Evolutionary conservation across 1,139 yeast species (phyloP), one percentile per base, ranked within the genome.

Genomic region (Taphrina flavorubra): DNA sequence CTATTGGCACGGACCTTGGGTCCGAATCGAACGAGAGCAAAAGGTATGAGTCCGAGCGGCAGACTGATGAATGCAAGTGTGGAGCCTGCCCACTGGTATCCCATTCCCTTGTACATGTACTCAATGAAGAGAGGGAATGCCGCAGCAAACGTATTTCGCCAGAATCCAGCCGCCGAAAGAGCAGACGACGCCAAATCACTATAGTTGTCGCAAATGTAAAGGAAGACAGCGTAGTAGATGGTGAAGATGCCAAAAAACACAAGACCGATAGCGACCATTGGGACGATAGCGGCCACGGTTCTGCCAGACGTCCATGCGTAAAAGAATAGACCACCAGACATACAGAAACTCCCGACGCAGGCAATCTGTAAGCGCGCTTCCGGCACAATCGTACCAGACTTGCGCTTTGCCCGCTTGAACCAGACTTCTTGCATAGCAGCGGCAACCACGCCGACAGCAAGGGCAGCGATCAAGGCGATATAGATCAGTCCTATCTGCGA

Each of bases 141-240:
- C 51, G 88, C 89, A 71, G 88, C 92, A 74, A 85, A 84, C 0
- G 81, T 86, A 71, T 92, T 86, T 81, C 99, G 87, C 75, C 92
- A 81, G 75, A 92, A 86, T 0, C 97, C 87, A 76, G 90, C 90
- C 13, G 89, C 97, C 6, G 97, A 97, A 73, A 92, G 81, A 0
- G 97, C 97, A 34, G 96, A 88, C 4, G 97, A 97, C 2, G 97
- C 96, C 75, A 88, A 86, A 70, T 86, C 77, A 72, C 89, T 81
- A 76, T 91, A 92, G 51, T 89, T 81, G 77, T 92, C 97, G 74
- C 91, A 87, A 74, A 91, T 84, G 77, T 91, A 92, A n/a, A 40
- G 37, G n/a, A 62, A 46, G 36, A 51, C 61, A 5, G 66, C 62
- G 20, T 55, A 46, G 58, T 61, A 67, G n/a, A 67, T 51, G 20